Evolutionary conservation across 768 basidiomycete species (phyloP).

Genomic region (Artomyces pyxidatus): DNA sequence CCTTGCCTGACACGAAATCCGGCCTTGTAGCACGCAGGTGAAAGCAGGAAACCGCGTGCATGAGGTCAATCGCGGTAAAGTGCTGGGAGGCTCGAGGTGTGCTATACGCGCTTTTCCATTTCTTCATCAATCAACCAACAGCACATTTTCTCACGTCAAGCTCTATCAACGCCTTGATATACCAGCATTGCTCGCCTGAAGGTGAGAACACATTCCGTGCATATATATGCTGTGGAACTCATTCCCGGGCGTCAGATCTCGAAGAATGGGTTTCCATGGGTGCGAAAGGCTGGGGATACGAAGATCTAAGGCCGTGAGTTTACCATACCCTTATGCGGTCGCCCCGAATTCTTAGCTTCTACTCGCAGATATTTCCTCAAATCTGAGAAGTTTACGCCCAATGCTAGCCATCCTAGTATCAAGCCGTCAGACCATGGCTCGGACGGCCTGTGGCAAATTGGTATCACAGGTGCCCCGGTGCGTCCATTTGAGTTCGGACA

Average conservation of each 20-base stretch:
- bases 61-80: slow-evolving; percentile 8
- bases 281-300: slow-evolving; percentile 17
- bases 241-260: slow-evolving; percentile 9
- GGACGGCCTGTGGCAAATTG: background rate
- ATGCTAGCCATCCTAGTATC: slow-evolving; percentile 2
- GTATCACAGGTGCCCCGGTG: background rate
- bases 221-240: background rate
- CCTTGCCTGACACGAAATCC: background rate
- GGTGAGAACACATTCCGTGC: background rate
- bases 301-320: slow-evolving; percentile 14
- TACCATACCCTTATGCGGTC: background rate
- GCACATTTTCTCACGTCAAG: too few relatives aligned
- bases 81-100: slow-evolving; percentile 11
- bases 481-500: too few relatives aligned
- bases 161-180: slow-evolving; percentile 10
- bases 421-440: slow-evolving; percentile 8
- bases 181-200: slow-evolving; percentile 12
- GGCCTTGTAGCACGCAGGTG: slow-evolving; percentile 7
- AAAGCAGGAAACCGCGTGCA: slow-evolving; percentile 6
- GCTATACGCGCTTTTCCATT: background rate
- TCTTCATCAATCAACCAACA: background rate
- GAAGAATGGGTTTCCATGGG: slow-evolving; percentile 18
- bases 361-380: slow-evolving; percentile 11
- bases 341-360: background rate
- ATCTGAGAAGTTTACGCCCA: slow-evolving; percentile 8